Conservation (phyloP, 305 asterid species). For the Fraxinus nigra region DNA sequence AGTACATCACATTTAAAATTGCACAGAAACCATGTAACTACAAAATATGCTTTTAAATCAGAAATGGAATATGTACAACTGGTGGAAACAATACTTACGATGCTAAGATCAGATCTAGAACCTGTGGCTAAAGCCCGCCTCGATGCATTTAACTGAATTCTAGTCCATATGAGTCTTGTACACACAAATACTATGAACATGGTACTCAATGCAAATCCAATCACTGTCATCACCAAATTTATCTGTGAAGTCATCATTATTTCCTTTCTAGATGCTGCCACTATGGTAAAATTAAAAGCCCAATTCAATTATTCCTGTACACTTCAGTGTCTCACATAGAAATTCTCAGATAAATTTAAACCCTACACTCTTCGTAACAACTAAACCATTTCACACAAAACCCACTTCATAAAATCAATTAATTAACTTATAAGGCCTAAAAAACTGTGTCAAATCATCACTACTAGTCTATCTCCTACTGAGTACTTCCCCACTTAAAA, state of each 20-base stretch:
- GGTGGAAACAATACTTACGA: constrained; percentile 45
- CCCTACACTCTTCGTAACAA: constrained; percentile 29
- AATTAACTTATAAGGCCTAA: not conserved
- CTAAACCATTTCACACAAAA: constrained; percentile 21
- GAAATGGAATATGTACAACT: not conserved
- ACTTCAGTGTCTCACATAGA: constrained; percentile 25
- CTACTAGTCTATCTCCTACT: constrained; percentile 1
- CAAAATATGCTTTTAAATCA: constrained; percentile 20
- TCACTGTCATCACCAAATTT: constrained; percentile 92
- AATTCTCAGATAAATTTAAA: constrained; percentile 30
- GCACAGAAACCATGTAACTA: constrained; percentile 8
- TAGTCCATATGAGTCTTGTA: constrained; percentile 84
- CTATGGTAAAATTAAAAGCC: constrained; percentile 13
- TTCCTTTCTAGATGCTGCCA: constrained; percentile 2
- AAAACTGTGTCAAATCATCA: constrained; percentile 17
- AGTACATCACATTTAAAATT: constrained; percentile 12
- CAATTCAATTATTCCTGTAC: constrained; percentile 15
- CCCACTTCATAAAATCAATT: constrained; percentile 13
- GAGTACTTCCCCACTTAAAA: not conserved
- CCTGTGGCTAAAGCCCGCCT: constrained; percentile 52
- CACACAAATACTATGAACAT: constrained; percentile 86
- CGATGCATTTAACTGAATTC: constrained; percentile 59
- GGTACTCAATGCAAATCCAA: constrained; percentile 76
- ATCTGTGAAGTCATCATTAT: constrained; percentile 56
- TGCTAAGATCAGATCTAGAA: constrained; percentile 67